Evolutionary conservation across 805 yeast genomes (phyloP).

Genomic region (Wickerhamiella shivajii): DNA sequence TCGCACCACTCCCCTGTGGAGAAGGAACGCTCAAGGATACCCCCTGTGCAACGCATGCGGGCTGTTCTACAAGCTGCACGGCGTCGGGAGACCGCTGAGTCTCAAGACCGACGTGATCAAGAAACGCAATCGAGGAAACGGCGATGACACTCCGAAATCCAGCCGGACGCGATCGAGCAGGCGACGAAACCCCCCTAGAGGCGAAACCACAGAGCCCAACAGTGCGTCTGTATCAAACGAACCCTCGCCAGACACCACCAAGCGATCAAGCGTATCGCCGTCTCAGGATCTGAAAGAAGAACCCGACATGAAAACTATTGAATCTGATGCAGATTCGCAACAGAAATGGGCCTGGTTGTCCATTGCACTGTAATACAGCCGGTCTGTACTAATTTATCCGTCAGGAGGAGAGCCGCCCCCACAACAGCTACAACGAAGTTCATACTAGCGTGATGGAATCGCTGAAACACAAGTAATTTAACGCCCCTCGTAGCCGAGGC

Average conservation of each 20-base stretch:
- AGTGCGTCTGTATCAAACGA: background rate
- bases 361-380: slow-evolving; percentile 7
- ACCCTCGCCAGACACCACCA: background rate
- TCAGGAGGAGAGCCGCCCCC: no score
- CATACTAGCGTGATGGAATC: no score
- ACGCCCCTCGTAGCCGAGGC: background rate
- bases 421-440: no score
- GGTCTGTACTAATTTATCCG: no score
- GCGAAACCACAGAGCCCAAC: background rate
- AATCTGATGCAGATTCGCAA: background rate
- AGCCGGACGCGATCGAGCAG: slow-evolving; percentile 7
- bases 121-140: slow-evolving; percentile 51
- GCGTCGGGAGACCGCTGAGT: slow-evolving; percentile 80
- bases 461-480: background rate
- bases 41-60: slow-evolving; percentile 95
- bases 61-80: slow-evolving; percentile 72
- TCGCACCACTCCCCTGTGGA: slow-evolving; percentile 82
- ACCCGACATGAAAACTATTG: background rate
- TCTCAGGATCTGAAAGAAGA: background rate
- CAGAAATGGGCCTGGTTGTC: slow-evolving; percentile 9
- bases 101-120: slow-evolving; percentile 83
- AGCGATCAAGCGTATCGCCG: background rate
- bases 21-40: slow-evolving; percentile 80
- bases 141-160: slow-evolving; percentile 6
- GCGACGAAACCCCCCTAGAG: background rate